These are phyloP conservation scores for Capsicum baccatum DNA, from an alignment of 257 asterid species.

Conservation along the genomic window DNA sequence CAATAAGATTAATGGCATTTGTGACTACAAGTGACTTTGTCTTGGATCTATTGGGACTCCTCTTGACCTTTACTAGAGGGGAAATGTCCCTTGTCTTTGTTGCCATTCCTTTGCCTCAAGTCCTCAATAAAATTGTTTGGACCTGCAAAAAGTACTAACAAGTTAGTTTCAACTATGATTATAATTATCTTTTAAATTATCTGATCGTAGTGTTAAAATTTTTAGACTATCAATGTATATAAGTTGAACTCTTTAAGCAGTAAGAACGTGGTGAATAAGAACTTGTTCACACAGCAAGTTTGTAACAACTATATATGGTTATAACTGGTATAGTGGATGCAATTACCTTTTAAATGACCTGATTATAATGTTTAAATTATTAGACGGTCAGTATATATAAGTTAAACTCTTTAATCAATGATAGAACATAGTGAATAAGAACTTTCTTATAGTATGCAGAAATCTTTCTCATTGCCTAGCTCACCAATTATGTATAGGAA, in stretches of 20 bases:
- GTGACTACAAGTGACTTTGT: constrained; percentile 33
- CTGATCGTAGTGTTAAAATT: neutral
- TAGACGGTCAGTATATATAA: neutral
- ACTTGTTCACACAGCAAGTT: neutral
- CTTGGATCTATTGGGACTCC: constrained; percentile 52
- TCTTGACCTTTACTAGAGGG: constrained; percentile 51
- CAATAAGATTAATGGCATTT: constrained; percentile 31
- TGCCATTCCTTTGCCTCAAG: constrained; percentile 51
- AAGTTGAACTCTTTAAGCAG: neutral
- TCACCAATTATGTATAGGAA: neutral
- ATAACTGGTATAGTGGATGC: no score
- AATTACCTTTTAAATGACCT: no score
- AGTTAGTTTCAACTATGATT: neutral
- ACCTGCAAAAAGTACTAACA: neutral
- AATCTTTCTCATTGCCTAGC: neutral
- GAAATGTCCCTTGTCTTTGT: constrained; percentile 52
- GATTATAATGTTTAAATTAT: no score
- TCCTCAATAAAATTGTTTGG: neutral
- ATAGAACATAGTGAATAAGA: neutral
- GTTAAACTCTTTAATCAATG: neutral
- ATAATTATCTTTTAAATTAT: neutral
- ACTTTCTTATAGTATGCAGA: neutral
- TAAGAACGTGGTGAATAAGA: neutral
- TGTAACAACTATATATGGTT: no score
- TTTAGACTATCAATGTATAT: neutral